Base-by-base conservation (phyloP, 163 green algal genomes). In the Scenedesmus sp. region DNA sequence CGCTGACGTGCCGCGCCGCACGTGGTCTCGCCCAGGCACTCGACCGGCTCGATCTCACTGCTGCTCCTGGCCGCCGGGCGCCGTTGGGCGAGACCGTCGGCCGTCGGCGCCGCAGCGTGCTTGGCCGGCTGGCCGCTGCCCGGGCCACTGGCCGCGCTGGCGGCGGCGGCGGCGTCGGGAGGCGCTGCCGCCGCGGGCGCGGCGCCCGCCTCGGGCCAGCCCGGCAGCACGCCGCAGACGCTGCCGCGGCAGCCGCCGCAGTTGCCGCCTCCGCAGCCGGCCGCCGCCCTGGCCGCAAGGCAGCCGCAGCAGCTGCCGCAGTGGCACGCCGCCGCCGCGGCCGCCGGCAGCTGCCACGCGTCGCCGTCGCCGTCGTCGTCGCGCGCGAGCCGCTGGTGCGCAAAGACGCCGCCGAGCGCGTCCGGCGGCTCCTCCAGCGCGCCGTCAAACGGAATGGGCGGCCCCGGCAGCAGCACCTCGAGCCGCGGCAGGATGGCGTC, bases 271-370 rank as follows among this genome's bases (percentile, higher is more conserved):
- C 22, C 62, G n/a, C n/a, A n/a, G 13, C 5, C 34, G 54, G n/a
- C 67, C 28, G 51, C 50, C 24, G 48, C 29, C 34, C 18, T 65
- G 2, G 33, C 20, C 17, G 47, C 47, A 3, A 76, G 11, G 34
- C 67, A 76, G 67, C 67, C 54, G 51, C 67, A 76, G 50, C 67
- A 76, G 67, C 51, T 76, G 50, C 67, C 67, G 34, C 67, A 76
- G 3, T 33, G 3, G 51, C 67, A 76, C n/a, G n/a, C n/a, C n/a
- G n/a, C n/a, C n/a, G 24, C 33, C 29, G 36, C 22, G 20, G 22
- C 13, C 13, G 13, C 18, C 64, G 9, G 7, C 17, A 36, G 28
- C 26, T 29, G 63, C 29, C 29, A 64, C 13, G 18, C 33, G 11
- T 18, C 45, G 58, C 58, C 13, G 17, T 7, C 4, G 17, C 45